These are phyloP conservation scores for Citrus sinensis DNA, from an alignment of 345 rosid species.

Conservation along the genomic window DVS_A1.0 CM039168.1:2471501-2472000, in stretches of 20 bases:
- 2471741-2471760: constrained; percentile 30
- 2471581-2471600: constrained; percentile 62
- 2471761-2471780: constrained; percentile 1
- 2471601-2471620: constrained; percentile 92
- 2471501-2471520: constrained; percentile 54
- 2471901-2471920: not conserved
- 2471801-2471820: not conserved
- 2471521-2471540: constrained; percentile 72
- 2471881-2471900: not conserved
- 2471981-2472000: not conserved
- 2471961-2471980: not conserved
- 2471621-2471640: constrained; percentile 88
- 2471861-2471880: not conserved
- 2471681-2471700: constrained; percentile 60
- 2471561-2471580: constrained; percentile 76
- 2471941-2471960: not conserved
- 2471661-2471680: constrained; percentile 71
- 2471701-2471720: constrained; percentile 81
- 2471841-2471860: not conserved
- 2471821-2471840: not conserved
- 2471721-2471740: constrained; percentile 82
- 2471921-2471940: not conserved
- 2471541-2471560: constrained; percentile 77
- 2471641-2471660: constrained; percentile 91
- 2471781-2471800: not conserved